phyloP scores from a whole-genome alignment of 140 eudicot genomes.

The Erigeron philadelphicus region DNA sequence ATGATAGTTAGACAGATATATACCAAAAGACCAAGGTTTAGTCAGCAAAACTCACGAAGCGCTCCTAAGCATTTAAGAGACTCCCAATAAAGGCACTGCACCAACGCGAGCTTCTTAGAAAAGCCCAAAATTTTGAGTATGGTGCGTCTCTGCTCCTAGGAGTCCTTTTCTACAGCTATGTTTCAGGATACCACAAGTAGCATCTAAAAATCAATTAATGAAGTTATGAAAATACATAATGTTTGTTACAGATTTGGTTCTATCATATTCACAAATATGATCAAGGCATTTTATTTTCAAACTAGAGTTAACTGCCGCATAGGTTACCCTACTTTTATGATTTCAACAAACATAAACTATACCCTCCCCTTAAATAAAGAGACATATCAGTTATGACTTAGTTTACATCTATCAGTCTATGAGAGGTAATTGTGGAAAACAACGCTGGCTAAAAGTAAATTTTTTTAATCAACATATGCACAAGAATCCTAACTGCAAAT shows the following conservation, averaged over 20 bases:
- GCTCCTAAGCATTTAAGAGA: too few relatives aligned
- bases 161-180: too few relatives aligned
- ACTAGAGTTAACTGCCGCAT: neutral
- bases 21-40: too few relatives aligned
- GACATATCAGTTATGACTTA: neutral
- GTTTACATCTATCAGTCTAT: neutral
- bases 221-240: neutral
- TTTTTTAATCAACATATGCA: neutral
- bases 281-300: neutral
- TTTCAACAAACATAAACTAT: neutral
- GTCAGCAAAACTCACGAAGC: too few relatives aligned
- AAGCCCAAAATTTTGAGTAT: too few relatives aligned
- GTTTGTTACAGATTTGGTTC: neutral
- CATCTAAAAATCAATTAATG: neutral
- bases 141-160: too few relatives aligned
- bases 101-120: too few relatives aligned
- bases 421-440: neutral
- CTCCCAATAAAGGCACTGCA: too few relatives aligned
- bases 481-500: neutral
- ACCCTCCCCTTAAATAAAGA: neutral
- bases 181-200: too few relatives aligned
- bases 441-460: neutral
- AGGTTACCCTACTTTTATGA: neutral
- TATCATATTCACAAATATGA: neutral
- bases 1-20: too few relatives aligned